Percentiles rank a stretch among this genome's conserved stretches.
These are phyloP conservation scores for Prunus salicina DNA, from an alignment of 306 rosid species.

Conservation along the genomic window DNA sequence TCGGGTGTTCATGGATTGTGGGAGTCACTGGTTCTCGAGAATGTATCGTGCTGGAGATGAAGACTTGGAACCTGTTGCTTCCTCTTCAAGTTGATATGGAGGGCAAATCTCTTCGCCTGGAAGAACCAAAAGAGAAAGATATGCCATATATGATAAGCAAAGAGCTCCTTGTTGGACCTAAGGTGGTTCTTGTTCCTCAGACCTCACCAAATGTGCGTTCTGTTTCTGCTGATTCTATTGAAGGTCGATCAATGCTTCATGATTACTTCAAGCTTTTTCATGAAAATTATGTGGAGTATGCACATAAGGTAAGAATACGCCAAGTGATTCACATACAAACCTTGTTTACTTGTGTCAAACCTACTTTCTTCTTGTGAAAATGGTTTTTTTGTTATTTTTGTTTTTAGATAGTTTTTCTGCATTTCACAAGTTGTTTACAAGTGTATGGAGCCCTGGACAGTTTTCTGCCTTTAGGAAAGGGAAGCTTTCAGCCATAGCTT, in stretches of 20 bases:
- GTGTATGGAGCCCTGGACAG: not conserved
- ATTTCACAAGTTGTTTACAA: not conserved
- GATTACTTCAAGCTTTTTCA: conserved; percentile 92
- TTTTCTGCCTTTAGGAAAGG: not conserved
- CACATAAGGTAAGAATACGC: conserved; percentile 66
- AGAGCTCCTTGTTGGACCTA: conserved; percentile 83
- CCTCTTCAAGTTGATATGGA: conserved; percentile 61
- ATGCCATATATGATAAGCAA: conserved; percentile 66
- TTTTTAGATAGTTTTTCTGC: not conserved
- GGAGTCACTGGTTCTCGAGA: conserved; percentile 68
- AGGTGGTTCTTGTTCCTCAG: conserved; percentile 76
- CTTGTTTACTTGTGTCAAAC: conserved; percentile 3
- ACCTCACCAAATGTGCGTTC: conserved; percentile 68
- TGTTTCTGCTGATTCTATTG: conserved; percentile 85
- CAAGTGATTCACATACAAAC: conserved; percentile 4
- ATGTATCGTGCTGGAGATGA: conserved; percentile 84
- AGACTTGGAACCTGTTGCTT: conserved; percentile 71
- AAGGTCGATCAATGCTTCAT: conserved; percentile 87
- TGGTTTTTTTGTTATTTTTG: not conserved
- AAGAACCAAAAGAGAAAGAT: conserved; percentile 51
- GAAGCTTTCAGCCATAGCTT: too few species aligned
- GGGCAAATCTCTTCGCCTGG: conserved; percentile 28
- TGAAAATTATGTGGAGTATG: conserved; percentile 93
- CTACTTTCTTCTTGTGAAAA: not conserved
- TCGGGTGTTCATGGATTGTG: conserved; percentile 95